Base-by-base conservation (phyloP, 768 basidiomycete species). In the Leccinum arenicola region DNA sequence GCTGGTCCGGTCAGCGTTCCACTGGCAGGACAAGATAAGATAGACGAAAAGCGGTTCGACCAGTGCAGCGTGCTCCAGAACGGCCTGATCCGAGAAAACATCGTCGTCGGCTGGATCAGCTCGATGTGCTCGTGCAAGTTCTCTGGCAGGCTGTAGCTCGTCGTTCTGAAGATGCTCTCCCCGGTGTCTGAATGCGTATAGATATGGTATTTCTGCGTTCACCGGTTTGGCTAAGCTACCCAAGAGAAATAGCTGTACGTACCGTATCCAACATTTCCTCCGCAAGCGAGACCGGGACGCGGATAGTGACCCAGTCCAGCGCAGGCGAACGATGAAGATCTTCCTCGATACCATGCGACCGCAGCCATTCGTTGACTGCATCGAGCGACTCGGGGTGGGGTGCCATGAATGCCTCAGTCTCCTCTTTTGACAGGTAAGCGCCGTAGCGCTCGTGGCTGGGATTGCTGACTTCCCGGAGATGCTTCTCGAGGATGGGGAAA, bases 251-350 rank as follows among this genome's bases (percentile, higher is more conserved):
- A 11, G 47, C 11, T 0, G 23, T 33, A 38, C 81, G 65, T 64
- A 88, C 87, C 50, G 89, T 86, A 65, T 83, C 74, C n/a, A 91
- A 77, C 82, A 91, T 85, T 63, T 82, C 73, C 70, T 91, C 89
- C 0, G 84, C 88, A 25, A 84, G 61, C 40, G 73, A 64, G 49
- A 91, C 78, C 0, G 87, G 81, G 7, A 89, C 73, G 11, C 71
- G 82, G 40, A 89, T 68, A 6, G 77, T 83, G 12, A 89, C 74
- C 89, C 88, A 91, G 61, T 90, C 89, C 50, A 81, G 78, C 0
- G 88, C 87, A 1, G 85, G 79, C 10, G 88, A 87, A 8, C 83
- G 82, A 47, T 72, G 60, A 21, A 84, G 63, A 56, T 76, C 68
- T 48, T 82, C 80, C 15, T 65, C 61, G 21, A 90, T 71, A 33